phyloP scores from a whole-genome alignment of 2,329 filamentous ascomycete species.

The Eutypa lata region DNA sequence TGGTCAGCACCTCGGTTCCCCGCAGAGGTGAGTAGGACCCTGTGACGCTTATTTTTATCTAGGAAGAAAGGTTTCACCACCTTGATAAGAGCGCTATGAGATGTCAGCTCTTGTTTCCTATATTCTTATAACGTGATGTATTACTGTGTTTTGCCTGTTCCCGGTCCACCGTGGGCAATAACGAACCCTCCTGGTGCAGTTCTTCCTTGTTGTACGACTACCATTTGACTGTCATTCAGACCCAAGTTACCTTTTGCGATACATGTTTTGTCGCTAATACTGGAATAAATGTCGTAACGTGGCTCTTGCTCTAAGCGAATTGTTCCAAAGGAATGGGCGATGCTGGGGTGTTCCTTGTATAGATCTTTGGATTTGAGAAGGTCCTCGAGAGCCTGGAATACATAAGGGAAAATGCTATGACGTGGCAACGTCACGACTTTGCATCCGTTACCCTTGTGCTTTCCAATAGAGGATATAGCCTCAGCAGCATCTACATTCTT shows the following conservation, averaged over 20 bases:
- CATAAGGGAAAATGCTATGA: background rate
- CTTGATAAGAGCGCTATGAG: background rate
- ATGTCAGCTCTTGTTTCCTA: background rate
- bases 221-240: constrained; percentile 1
- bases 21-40: constrained; percentile 1
- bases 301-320: too few species aligned
- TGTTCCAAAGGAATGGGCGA: too few species aligned
- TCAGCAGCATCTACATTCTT: background rate
- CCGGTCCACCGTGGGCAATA: constrained; percentile 1
- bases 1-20: constrained; percentile 1
- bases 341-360: too few species aligned
- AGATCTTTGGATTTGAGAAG: background rate
- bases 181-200: background rate
- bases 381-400: background rate
- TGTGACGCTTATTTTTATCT: background rate
- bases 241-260: background rate
- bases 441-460: background rate
- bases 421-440: background rate
- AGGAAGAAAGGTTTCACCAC: constrained; percentile 3
- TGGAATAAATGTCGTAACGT: background rate
- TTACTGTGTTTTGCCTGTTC: constrained; percentile 5
- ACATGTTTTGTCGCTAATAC: background rate
- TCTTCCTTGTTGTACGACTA: background rate
- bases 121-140: background rate
- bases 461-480: background rate